Evolutionary conservation across 108 stramenopile species (phyloP).

Genomic region (Licmophora abbreviata): DNA sequence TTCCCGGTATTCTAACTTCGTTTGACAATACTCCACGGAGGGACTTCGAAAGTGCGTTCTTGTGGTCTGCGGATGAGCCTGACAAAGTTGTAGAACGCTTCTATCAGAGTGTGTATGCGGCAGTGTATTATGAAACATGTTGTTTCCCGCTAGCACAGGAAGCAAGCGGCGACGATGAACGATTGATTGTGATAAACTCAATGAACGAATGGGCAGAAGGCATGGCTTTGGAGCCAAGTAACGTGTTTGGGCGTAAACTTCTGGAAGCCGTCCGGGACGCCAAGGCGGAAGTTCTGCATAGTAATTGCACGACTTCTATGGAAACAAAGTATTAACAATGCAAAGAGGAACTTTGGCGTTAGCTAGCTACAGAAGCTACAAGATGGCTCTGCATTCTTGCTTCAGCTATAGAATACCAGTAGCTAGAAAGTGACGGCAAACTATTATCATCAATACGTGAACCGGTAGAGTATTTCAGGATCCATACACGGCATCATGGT

Average conservation of each 20-base stretch:
- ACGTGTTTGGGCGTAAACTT: slow-evolving; percentile 37
- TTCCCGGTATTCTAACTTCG: slow-evolving; percentile 37
- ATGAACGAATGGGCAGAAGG: slow-evolving; percentile 75
- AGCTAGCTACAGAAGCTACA: too few relatives aligned
- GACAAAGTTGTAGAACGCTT: slow-evolving; percentile 30
- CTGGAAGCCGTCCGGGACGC: slow-evolving; percentile 16
- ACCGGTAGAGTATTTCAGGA: too few relatives aligned
- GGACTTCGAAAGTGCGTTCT: slow-evolving; percentile 21
- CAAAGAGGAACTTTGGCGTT: too few relatives aligned
- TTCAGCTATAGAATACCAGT: too few relatives aligned
- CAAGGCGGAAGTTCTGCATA: background rate
- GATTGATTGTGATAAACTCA: slow-evolving; percentile 48
- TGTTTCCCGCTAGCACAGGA: too few relatives aligned
- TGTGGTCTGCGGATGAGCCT: slow-evolving; percentile 27
- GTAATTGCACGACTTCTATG: too few relatives aligned
- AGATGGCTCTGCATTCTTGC: too few relatives aligned
- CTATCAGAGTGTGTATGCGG: slow-evolving; percentile 15
- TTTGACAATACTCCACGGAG: slow-evolving; percentile 76
- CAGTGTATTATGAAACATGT: slow-evolving; percentile 44
- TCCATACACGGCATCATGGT: too few relatives aligned
- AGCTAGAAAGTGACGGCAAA: too few relatives aligned
- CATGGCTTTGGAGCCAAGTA: slow-evolving; percentile 59
- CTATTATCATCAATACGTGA: too few relatives aligned
- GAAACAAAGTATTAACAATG: too few relatives aligned
- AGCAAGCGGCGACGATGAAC: slow-evolving; percentile 19